Base-by-base conservation (phyloP, 108 stramenopile genomes). In the Nitzschia putrida region DNA sequence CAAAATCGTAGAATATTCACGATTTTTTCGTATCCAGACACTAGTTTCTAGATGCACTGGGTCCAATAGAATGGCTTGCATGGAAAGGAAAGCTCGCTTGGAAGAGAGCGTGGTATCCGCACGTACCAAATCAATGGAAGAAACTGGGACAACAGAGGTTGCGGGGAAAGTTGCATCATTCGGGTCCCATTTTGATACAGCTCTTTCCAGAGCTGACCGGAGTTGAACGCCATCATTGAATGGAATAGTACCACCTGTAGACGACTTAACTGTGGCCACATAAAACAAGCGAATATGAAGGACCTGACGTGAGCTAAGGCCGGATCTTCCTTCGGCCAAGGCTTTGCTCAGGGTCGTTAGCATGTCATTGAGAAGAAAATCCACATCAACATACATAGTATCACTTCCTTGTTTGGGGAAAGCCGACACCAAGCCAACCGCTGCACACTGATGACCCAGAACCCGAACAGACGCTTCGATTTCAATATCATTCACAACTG, bases 11-110 rank as follows among this genome's bases (percentile, higher is more conserved):
- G 38, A 9, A 20, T 68, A 71, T 52, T 52, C 60, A 23, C 67
- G 66, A 41, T 73, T 64, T 29, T 73, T 73, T 16, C 57, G 72
- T 22, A 73, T 73, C 72, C 72, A 73, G 24, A 78, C 72, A 64
- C 89, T 88, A 1, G 87, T 89, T 76, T 94, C 88, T 58, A 89
- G 76, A 22, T 80, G 83, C 34, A 85, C 71, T 22, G 84, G 76
- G 72, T 94, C 88, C 24, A 80, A 44, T 8, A 83, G 23, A 58
- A 80, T 24, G 23, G 82, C 75, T 72, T 90, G 92, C 75, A 90
- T 87, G 2, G 88, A 87, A 10, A 89, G 41, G 8, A 88, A 56
- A 22, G 75, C 71, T 11, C 16, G 14, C n/a, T 51, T 52, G 37
- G 39, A 38, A 42, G 53, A 34, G 22, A 53, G 25, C 37, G 14